Conservation (phyloP, 1,284 basidiomycete genomes). For the Somion occarium region DNA sequence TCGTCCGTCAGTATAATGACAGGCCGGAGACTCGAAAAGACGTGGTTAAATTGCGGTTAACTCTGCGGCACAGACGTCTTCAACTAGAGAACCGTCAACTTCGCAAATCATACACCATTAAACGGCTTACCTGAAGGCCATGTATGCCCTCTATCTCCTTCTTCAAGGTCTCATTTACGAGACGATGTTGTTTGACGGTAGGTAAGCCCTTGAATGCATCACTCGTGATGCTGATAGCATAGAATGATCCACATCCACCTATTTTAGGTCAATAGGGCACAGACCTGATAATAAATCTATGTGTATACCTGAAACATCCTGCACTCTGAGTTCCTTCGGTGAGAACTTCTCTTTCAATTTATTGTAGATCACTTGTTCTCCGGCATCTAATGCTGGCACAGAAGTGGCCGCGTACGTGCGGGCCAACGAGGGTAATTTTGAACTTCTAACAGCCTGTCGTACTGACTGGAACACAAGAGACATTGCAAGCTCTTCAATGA, state of each 20-base stretch:
- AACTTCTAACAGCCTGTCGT: conserved; percentile 3
- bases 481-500: conserved; percentile 17
- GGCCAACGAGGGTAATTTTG: conserved; percentile 12
- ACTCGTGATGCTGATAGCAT: conserved; percentile 87
- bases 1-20: no score
- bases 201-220: conserved; percentile 81
- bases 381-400: conserved; percentile 37
- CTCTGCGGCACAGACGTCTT: conserved; percentile 8
- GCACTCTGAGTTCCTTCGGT: conserved; percentile 74
- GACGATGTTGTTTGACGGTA: conserved; percentile 89
- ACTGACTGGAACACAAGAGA: conserved; percentile 6
- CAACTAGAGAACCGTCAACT: conserved; percentile 5
- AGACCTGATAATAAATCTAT: not conserved
- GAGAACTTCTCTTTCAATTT: conserved; percentile 74
- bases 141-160: conserved; percentile 91
- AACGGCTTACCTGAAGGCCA: conserved; percentile 75
- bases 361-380: conserved; percentile 65
- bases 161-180: conserved; percentile 88
- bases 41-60: not conserved
- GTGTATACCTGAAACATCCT: conserved; percentile 81
- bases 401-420: conserved; percentile 8
- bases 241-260: conserved; percentile 97
- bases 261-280: conserved; percentile 2
- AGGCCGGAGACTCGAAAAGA: not conserved
- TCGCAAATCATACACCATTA: not conserved